Evolutionary conservation across 108 stramenopile genomes (phyloP), one percentile per base, ranked within the genome.

Genomic region (Discostella pseudostelligera): DNA sequence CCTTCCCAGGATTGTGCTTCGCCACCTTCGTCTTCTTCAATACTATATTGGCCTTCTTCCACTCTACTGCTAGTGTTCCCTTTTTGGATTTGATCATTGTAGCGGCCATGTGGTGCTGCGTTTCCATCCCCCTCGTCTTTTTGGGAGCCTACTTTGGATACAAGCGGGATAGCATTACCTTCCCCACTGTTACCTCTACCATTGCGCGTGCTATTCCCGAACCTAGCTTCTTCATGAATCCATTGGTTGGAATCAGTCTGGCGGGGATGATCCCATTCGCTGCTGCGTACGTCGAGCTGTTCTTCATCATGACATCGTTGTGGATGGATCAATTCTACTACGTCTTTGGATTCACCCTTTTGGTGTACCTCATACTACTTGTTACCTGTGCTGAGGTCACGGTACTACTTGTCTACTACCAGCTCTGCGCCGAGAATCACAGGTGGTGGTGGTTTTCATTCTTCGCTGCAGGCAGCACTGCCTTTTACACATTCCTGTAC

Each of bases 321-420:
- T 99, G 98, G 98, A 97, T 99, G 96, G 97, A 97, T 72, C 93
- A 97, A 69, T 99, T 94, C 92, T 99, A 98, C 87, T 98, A 98
- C 72, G 97, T 99, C 56, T 99, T 99, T 81, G 97, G 98, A 22
- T 97, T 99, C 84, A 91, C 96, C 8, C 82, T 99, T 50, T 80
- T 93, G 42, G 97, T 98, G 22, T 97, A 88, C 84, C 22, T 97
- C 54, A 99, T 99, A 69, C 81, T 99, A 32, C 74, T 95, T 39
- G 69, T 97, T 39, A 98, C 96, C 9, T 96, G 96, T 64, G 96
- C 96, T 17, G 97, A 98, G 77, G 90, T 97, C 62, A 92, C 97
- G 22, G 93, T 98, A 45, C 87, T 99, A 11, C 74, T 98, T 83
- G 84, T 86, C 46, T 99, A 99, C 89, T 98, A 97, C 89, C 97